Evolutionary conservation across 768 basidiomycete species (phyloP), one percentile per base, ranked within the genome.

Genomic region (Trametes cingulata): DNA sequence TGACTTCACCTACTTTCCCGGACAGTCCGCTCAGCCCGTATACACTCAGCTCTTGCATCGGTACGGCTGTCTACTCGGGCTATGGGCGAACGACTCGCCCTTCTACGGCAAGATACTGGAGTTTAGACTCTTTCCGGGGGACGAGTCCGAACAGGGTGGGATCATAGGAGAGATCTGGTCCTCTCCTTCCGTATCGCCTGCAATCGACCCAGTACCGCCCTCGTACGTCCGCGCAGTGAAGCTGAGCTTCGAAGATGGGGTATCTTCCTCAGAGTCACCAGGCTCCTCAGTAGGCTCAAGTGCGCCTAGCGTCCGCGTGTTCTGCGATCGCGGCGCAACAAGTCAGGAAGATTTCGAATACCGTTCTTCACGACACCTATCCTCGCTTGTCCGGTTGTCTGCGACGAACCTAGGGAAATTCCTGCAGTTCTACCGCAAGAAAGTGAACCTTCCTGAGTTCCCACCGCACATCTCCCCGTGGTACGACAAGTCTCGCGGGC

Each of bases 81-180:
- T 65, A 13, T 67, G 66, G 66, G 66, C 66, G 2, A 67, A 53
- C 53, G 66, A 67, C 47, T 48, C 60, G 19, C 66, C 66, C 0
- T 67, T 62, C 52, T 48, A 56, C 19, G 63, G 66, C 15, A 65
- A 61, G n/a, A 58, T 67, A 25, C n/a, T 67, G n/a, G 58, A 67
- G 45, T 67, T 67, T 37, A 59, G 51, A 7, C 41, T 67, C 43
- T 22, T 50, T 17, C 17, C 45, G 2, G 62, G 54, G n/a, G 52
- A 56, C 37, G 52, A 56, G 19, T 6, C 40, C 15, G 61, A 62
- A 20, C 60, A 54, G 19, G 63, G 60, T 9, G 66, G 63, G 3
- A 62, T 67, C 19, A 43, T 67, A 13, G 66, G 66, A 36, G 66
- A 67, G 46, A 52, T 62, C 3, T 65, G 61, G 63, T 35, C 42